phyloP scores from a whole-genome alignment of 2,329 filamentous ascomycete species.

The Orbilia blumenaviensis region DNA sequence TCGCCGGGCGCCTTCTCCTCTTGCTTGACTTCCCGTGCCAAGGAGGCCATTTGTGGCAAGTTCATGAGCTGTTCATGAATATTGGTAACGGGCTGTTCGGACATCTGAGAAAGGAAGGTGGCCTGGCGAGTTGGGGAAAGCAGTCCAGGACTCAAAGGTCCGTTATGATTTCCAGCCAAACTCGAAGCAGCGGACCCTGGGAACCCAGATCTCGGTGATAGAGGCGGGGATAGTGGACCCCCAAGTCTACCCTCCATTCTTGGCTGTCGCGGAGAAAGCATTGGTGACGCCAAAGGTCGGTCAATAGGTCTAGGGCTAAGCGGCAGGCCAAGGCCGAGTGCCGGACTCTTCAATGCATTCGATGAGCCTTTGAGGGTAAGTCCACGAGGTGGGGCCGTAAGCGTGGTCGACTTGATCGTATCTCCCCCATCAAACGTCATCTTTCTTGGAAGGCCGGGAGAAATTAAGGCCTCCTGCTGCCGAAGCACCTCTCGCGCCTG shows the following conservation, averaged over 20 bases:
- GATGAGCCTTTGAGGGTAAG: conserved; percentile 32
- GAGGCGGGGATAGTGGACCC: conserved; percentile 54
- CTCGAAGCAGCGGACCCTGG: conserved; percentile 46
- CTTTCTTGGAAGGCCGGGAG: conserved; percentile 45
- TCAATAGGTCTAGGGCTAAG: conserved; percentile 57
- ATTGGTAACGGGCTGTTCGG: conserved; percentile 44
- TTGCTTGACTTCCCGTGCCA: conserved; percentile 49
- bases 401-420: conserved; percentile 49
- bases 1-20: conserved; percentile 51
- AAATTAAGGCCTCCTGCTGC: conserved; percentile 46
- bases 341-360: conserved; percentile 50
- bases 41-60: conserved; percentile 48
- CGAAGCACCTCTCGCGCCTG: conserved; percentile 46
- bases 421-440: conserved; percentile 44
- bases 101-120: conserved; percentile 40
- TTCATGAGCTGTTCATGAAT: conserved; percentile 53
- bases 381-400: conserved; percentile 40
- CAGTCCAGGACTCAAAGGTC: conserved; percentile 46
- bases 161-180: conserved; percentile 16
- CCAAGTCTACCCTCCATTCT: conserved; percentile 42
- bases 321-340: conserved; percentile 44
- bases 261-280: conserved; percentile 50
- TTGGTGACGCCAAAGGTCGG: conserved; percentile 56
- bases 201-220: conserved; percentile 55
- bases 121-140: conserved; percentile 32